Percentiles rank a stretch among this genome's conserved stretches.
Evolutionary conservation across 2,329 filamentous ascomycete species (phyloP).

Genomic region (Aspergillus fructus): DNA sequence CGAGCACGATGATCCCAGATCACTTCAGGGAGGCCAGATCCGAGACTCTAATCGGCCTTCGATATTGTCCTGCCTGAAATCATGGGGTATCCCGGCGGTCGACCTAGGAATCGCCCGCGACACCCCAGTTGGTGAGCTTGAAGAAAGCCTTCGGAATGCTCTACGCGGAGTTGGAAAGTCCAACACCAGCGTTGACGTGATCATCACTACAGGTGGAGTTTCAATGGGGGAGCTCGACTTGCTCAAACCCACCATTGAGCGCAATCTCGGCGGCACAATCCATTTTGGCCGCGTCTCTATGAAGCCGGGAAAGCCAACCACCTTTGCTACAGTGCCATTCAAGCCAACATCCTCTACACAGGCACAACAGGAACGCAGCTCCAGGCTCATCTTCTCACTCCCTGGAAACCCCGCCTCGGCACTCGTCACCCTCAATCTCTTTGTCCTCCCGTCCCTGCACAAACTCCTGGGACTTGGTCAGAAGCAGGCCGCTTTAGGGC

Average conservation of each 20-base stretch:
- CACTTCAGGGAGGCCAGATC: constrained; percentile 76
- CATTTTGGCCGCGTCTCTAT: constrained; percentile 95
- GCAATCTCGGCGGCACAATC: constrained; percentile 83
- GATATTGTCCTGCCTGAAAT: constrained; percentile 71
- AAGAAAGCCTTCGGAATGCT: constrained; percentile 72
- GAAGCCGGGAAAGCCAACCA: constrained; percentile 98
- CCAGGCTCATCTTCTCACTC: constrained; percentile 79
- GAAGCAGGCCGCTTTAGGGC: constrained; percentile 37
- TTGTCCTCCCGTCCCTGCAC: constrained; percentile 85
- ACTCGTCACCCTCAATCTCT: constrained; percentile 89
- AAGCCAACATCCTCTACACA: constrained; percentile 48
- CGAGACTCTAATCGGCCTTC: constrained; percentile 91
- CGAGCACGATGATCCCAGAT: constrained; percentile 61
- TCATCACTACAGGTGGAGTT: constrained; percentile 91
- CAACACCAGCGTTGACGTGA: constrained; percentile 62
- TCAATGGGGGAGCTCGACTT: constrained; percentile 98
- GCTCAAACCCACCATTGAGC: constrained; percentile 92
- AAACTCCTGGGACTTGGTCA: constrained; percentile 65
- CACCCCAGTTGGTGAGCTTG: constrained; percentile 65
- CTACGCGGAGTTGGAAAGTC: constrained; percentile 56
- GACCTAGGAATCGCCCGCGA: constrained; percentile 77
- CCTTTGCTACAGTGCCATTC: constrained; percentile 82
- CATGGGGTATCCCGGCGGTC: constrained; percentile 73
- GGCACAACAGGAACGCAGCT: constrained; percentile 54
- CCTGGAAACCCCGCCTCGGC: constrained; percentile 94